Base-by-base conservation (phyloP, 805 yeast genomes). In the Ogataea haglerorum region DNA sequence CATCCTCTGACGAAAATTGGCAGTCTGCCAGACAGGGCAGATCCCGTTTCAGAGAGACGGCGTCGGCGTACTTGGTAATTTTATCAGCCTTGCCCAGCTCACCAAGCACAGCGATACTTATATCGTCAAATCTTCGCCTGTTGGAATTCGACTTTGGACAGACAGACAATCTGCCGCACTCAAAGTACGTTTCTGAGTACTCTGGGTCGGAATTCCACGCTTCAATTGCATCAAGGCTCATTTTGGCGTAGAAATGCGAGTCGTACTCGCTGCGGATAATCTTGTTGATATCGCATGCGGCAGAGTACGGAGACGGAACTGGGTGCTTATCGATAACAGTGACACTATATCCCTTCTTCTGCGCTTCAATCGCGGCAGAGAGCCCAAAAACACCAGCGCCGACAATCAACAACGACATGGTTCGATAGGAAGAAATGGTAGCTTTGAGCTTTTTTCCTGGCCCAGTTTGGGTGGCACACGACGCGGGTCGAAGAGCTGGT, bases 281-380 rank as follows among this genome's bases (percentile, higher is more conserved):
- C 51, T 75, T 73, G 50, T 74, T 74, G 40, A 61, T 59, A 45
- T 75, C 80, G 40, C 63, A 65, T 8, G 76, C 69, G 21, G 78
- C 77, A 2, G 76, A 67, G 54, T 62, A 57, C 2, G 68, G 66
- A 2, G 75, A 69, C 4, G 77, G 77, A 1, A 68, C 64, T 7
- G 63, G 56, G 43, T 61, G 60, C 8, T 62, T 58, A 51, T 71
- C 75, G n/a, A 70, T 49, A 2, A 68, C 70, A 0, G 58, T 52
- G 10, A 68, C 68, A 6, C 55, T 42, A 31, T 58, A 49, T 9
- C 61, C 70, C 14, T 53, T 49, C 21, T 52, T 43, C 1, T 63
- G 61, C 3, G 69, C 52, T 22, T 68, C 66, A 4, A 66, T 52
- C 7, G 73, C 70, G 0, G 75, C 63, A 5, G 75, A 65, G 1